These are phyloP conservation scores for Lasiodiplodia sp. DNA, from an alignment of 2,329 filamentous ascomycete genomes.

Conservation along the genomic window DNA sequence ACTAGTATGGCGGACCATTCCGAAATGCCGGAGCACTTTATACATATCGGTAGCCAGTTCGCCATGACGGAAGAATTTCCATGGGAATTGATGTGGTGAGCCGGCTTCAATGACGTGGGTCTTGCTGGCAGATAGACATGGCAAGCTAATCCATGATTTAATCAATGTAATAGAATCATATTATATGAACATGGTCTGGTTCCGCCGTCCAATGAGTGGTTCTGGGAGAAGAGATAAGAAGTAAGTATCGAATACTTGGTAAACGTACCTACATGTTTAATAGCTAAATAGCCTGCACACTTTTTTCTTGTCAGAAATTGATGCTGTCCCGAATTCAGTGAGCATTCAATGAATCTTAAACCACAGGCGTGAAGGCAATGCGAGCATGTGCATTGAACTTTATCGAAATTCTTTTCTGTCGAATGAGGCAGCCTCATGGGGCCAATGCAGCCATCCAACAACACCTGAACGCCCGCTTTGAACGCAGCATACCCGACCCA, in stretches of 20 bases:
- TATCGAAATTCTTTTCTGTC: slow-evolving; percentile 8
- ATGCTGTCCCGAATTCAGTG: background rate
- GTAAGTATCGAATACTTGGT: too few relatives aligned
- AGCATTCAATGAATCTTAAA: background rate
- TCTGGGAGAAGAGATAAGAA: too few relatives aligned
- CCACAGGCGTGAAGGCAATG: background rate
- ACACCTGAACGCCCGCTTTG: slow-evolving; percentile 26
- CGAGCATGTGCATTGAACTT: slow-evolving; percentile 9
- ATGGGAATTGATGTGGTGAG: background rate
- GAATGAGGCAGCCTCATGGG: background rate
- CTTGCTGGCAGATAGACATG: background rate
- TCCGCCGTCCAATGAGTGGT: background rate
- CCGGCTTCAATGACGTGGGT: background rate
- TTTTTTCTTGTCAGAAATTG: background rate
- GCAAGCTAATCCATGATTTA: background rate
- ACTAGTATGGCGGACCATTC: background rate
- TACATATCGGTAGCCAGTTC: too few relatives aligned
- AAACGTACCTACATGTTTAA: too few relatives aligned
- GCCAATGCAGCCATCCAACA: slow-evolving; percentile 3
- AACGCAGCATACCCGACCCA: slow-evolving; percentile 21
- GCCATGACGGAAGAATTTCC: too few relatives aligned
- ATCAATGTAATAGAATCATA: too few relatives aligned
- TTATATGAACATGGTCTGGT: background rate
- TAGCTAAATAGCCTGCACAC: too few relatives aligned
- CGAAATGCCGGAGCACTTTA: background rate